Evolutionary conservation across 805 yeast species (phyloP), one percentile per base, ranked within the genome.

Genomic region (Groenewaldozyma tartarivorans): DNA sequence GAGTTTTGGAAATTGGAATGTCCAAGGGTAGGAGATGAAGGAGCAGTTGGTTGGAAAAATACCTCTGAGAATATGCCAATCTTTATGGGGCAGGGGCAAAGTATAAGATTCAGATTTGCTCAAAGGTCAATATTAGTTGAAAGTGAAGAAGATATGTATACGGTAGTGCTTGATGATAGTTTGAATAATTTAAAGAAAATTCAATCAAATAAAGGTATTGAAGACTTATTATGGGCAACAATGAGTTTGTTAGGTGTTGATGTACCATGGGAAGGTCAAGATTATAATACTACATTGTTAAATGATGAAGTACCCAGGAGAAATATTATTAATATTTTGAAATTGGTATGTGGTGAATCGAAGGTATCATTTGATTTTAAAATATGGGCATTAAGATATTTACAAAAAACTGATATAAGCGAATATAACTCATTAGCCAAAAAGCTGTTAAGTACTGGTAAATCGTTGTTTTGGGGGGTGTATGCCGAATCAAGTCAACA

Each of bases 21-120:
- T 1, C 42, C 49, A 7, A 44, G 56, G 16, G 35, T 53, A 15
- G 55, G 56, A 17, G 58, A 54, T 3, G 21, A 34, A 3, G 46
- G 38, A 4, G 45, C 48, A 13, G 17, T 16, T 18, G 47, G 44
- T 9, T 44, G 50, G 48, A 32, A 43, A 26, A 19, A 33, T 20
- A 31, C 44, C 3, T 19, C n/a, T 9, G 17, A 16, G 3, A 26
- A 19, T 9, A 17, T 5, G 20, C 34, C 13, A 16, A 4, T 21
- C 4, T n/a, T 17, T 16, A 29, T 30, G 21, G 38, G 33, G 32
- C 35, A 32, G 22, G 36, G 11, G 13, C n/a, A 31, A 15, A n/a
- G 15, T 17, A 19, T 4, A 7, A 20, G 19, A 20, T 24, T 17
- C n/a, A 21, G 20, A 31, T 2, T 27, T 15, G 19, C n/a, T 3